Evolutionary conservation across 768 basidiomycete genomes (phyloP), one percentile per base, ranked within the genome.

Genomic region (button mushroom (Agaricus bisporus)): DNA sequence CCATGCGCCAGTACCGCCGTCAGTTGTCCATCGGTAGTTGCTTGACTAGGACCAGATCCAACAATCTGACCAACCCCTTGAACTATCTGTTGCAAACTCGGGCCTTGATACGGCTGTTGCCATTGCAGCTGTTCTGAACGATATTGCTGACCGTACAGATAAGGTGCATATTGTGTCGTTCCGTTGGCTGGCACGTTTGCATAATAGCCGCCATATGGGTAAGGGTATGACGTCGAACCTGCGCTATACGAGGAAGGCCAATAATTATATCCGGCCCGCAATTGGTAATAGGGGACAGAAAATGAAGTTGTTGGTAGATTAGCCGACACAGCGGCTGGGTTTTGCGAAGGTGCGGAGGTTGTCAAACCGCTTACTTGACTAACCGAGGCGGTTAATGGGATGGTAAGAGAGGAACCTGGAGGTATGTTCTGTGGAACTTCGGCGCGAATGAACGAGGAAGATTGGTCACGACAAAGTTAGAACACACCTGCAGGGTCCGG

Each of bases 191-290:
- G 47, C 20, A 36, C 56, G 37, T 50, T 56, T 22, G 49, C 51
- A 35, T 57, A 61, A 41, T 57, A 54, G 12, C 51, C 50, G 8
- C 51, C 35, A 37, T 57, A 57, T 11, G 56, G 47, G 25, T 54
- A 57, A 28, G 51, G 18, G 29, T 64, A 65, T 20, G 50, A 60
- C n/a, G 63, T 50, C 36, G 60, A 58, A 18, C 45, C 46, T 26
- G 61, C 22, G 17, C 59, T 58, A 56, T 73, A 72, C 32, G 32
- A 32, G 7, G 32, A 11, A 15, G 67, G 58, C 72, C 72, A 75
- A 55, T 70, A 71, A 50, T 72, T 69, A 49, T 72, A 70, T 18
- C 67, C 60, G 11, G 65, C 58, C 45, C 66, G 48, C 11, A 55
- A 66, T 38, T 50, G 44, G 51, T 61, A 57, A 59, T 60, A 35